Base-by-base conservation (phyloP, 2,329 filamentous ascomycete genomes). In the Ophiocordyceps camponoti-rufipedis region DNA sequence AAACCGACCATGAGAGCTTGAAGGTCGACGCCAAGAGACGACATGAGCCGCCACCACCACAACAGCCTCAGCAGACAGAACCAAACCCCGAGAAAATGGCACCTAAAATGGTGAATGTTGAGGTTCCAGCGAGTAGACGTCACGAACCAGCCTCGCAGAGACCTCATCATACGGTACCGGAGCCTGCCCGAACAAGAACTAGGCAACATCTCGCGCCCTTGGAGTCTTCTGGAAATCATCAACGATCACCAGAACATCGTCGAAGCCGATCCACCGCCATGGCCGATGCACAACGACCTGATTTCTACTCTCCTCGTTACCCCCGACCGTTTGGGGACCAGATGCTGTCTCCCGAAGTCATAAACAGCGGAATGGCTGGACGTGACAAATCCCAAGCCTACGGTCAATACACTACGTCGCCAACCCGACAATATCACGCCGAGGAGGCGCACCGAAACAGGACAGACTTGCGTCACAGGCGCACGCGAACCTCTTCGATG, bases 131-230 rank as follows among this genome's bases (percentile, higher is more conserved):
- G 1, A 19, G 19, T 6, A 43, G 23, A 19, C 28, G 28, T 9
- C 16, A 45, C 5, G 45, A 38, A 4, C 41, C 47, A 12, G 23
- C 14, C 40, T 3, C 29, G 4, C n/a, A 39, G 35, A 11, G 35
- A 16, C 3, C 23, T 23, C 23, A 23, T 23, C 23, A 23, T 23
- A 39, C 44, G 45, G 53, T 51, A 14, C 53, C 54, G 40, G 48
- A 47, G 9, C 46, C 57, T 10, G 53, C 55, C 14, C 57, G 56
- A 32, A 55, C 57, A 13, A 57, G 54, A 51, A 62, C 55, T 50
- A 57, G 59, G 44, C 59, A 63, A 42, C 56, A 70, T 28, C 52
- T 73, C 5, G 68, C 69, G 4, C 62, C 59, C 6, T 57, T 72
- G 13, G 63, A 69, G 29, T 72, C 70, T 2, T 59, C 65, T 1